Evolutionary conservation across 2,329 filamentous ascomycete genomes (phyloP).

Genomic region (Monilinia fructicola): DNA sequence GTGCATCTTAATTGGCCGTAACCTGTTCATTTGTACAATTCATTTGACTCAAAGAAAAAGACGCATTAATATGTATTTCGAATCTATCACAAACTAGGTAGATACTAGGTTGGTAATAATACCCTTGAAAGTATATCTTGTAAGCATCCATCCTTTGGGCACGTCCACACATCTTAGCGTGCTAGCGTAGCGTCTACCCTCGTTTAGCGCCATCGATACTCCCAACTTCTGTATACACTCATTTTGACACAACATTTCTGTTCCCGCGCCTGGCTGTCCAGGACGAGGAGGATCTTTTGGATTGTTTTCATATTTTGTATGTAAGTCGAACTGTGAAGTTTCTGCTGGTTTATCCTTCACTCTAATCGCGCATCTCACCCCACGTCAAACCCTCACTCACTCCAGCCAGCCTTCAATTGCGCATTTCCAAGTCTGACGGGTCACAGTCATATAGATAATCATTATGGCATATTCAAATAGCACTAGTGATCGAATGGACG

Average conservation of each 20-base stretch:
- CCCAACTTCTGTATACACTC: constrained; percentile 23
- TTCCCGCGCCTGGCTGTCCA: constrained; percentile 25
- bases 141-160: constrained; percentile 22
- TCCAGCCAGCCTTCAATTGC: constrained; percentile 24
- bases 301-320: constrained; percentile 25
- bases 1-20: neutral
- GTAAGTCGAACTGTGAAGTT: constrained; percentile 14
- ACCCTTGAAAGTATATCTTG: constrained; percentile 20
- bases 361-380: constrained; percentile 27
- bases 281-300: constrained; percentile 24
- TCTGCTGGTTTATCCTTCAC: neutral
- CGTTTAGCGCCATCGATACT: constrained; percentile 23
- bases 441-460: constrained; percentile 37
- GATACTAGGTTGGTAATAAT: neutral
- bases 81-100: constrained; percentile 15
- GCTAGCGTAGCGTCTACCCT: constrained; percentile 20
- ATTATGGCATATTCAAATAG: constrained; percentile 65
- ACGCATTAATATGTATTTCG: neutral
- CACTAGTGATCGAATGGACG: constrained; percentile 69
- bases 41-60: neutral
- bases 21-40: constrained; percentile 3
- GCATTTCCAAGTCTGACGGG: constrained; percentile 30
- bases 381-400: constrained; percentile 30
- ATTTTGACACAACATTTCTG: constrained; percentile 22
- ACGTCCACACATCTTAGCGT: constrained; percentile 21